These are phyloP conservation scores for Nemania bipapillata DNA, from an alignment of 2,329 filamentous ascomycete genomes.

Conservation along the genomic window DNA sequence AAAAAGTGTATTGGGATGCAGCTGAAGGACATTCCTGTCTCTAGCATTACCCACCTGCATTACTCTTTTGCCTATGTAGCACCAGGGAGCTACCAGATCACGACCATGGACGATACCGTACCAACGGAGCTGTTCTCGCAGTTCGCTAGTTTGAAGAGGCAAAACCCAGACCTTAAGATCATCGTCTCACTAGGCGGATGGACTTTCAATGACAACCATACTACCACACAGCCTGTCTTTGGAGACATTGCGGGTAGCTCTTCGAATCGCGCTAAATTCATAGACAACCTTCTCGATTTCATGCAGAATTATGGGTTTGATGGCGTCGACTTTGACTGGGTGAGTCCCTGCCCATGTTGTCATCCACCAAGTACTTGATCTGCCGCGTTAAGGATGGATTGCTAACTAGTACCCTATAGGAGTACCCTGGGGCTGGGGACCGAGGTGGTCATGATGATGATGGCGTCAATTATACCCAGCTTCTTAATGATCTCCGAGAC, in stretches of 20 bases:
- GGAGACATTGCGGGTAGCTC: constrained; percentile 34
- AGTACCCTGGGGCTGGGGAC: constrained; percentile 45
- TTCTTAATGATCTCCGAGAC: no score
- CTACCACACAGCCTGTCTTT: background rate
- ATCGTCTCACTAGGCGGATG: constrained; percentile 9
- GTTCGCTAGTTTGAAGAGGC: background rate
- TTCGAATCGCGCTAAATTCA: constrained; percentile 29
- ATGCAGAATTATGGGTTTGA: constrained; percentile 8
- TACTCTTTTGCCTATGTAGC: background rate
- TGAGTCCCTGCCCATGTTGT: background rate
- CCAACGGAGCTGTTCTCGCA: background rate
- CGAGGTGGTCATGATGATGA: constrained; percentile 41
- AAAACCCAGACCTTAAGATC: background rate
- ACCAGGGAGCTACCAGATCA: background rate
- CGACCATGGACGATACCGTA: background rate
- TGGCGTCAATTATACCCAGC: constrained; percentile 36
- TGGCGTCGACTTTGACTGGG: constrained; percentile 4
- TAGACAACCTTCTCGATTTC: constrained; percentile 2
- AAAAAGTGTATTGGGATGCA: background rate
- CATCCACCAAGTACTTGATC: background rate
- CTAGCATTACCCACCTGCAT: background rate
- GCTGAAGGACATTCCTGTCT: constrained; percentile 51
- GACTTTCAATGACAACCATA: constrained; percentile 17
- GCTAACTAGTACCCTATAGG: constrained; percentile 8
- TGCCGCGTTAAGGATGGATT: no score